Evolutionary conservation across 176 grass and related monocot genomes (phyloP), one percentile per base, ranked within the genome.

Genomic region (Triticum turgidum): DNA sequence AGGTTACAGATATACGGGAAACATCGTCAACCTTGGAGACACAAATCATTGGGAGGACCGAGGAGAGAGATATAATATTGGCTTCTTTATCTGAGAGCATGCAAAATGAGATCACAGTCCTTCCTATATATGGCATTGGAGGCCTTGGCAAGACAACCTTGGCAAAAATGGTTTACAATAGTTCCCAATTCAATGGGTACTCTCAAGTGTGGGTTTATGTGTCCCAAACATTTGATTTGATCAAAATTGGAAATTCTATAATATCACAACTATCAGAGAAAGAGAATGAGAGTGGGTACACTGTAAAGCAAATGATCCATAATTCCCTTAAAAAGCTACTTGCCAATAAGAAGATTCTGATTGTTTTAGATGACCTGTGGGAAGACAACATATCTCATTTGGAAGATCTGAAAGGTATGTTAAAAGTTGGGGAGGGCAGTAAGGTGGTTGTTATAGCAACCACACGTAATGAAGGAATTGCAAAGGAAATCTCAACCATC

Each of bases 281-380:
- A 42, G 8, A n/a, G 9, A 0, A 9, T 0, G 27, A 59, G 11
- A 78, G 41, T 4, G 3, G 33, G 0, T 9, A 51, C 9, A 24
- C 5, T 8, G 14, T 1, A 20, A 73, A 13, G 7, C n/a, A 83
- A 15, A 63, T 63, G 25, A 54, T 86, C n/a, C 3, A 24, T 0
- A 73, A 7, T 15, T 1, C 24, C 5, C 70, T 90, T 49, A 1
- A 0, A 5, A 15, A 80, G 1, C 20, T 73, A 0, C 0, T 87
- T 65, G 7, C 1, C 15, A 17, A 2, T 20, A 84, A 67, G 11
- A 71, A 73, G 1, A 68, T 72, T 29, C 3, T 90, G 0, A 45
- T 73, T 45, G 24, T 89, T 79, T 45, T 87, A 18, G 85, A 91
- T 87, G 89, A 91, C 38, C 2, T 91, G 0, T 76, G 73, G 73